Conservation (phyloP, 2,329 filamentous ascomycete species). For the Beauveria sp. region DNA sequence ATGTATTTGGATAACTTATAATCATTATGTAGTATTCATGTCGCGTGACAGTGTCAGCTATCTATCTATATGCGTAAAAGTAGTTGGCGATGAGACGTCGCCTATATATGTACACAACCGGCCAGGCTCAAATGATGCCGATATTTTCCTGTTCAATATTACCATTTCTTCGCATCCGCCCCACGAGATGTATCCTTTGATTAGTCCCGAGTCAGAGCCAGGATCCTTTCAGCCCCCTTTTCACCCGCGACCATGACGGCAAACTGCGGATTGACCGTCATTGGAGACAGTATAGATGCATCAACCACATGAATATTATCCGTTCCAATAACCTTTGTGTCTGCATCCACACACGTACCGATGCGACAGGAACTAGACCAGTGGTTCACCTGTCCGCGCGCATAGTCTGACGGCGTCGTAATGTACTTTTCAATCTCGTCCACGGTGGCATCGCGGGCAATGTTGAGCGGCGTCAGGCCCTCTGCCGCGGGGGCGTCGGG, state of each 20-base stretch:
- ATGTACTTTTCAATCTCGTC: constrained; percentile 43
- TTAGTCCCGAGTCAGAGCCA: not conserved
- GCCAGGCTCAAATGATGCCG: no score
- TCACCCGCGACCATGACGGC: constrained; percentile 47
- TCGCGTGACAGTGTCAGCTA: no score
- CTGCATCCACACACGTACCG: constrained; percentile 39
- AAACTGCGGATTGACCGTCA: constrained; percentile 48
- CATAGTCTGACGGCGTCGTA: constrained; percentile 39
- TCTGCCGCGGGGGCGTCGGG: constrained; percentile 21
- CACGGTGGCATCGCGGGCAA: constrained; percentile 36
- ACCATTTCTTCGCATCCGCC: no score
- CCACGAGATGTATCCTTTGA: not conserved
- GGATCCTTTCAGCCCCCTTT: constrained; percentile 41
- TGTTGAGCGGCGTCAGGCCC: constrained; percentile 40
- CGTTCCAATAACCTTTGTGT: constrained; percentile 40
- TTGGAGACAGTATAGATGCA: constrained; percentile 38
- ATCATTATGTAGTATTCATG: no score
- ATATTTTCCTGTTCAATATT: no score
- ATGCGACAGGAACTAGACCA: constrained; percentile 46
- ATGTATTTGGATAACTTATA: no score
- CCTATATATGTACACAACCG: no score
- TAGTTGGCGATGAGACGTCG: no score
- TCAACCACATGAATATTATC: constrained; percentile 45
- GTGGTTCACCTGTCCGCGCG: constrained; percentile 42
- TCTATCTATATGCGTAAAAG: no score